phyloP scores from a whole-genome alignment of 768 basidiomycete genomes.

The Termitomyces bulborhizus region DNA sequence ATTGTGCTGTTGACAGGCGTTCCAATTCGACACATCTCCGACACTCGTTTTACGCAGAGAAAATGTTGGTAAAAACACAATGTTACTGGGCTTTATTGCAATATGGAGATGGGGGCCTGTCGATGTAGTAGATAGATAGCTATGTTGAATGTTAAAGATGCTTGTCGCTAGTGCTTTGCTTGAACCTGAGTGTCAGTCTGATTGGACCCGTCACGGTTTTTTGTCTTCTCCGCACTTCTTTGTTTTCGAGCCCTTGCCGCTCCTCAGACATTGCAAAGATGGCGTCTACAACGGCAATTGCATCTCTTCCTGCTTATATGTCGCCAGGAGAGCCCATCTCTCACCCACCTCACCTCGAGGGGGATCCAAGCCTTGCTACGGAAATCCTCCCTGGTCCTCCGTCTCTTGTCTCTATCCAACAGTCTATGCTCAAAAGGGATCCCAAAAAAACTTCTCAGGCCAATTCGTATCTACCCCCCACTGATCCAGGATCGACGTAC shows the following conservation, averaged over 20 bases:
- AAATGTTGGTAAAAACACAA: neutral
- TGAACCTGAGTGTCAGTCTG: slow-evolving; percentile 13
- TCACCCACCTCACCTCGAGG: slow-evolving; percentile 78
- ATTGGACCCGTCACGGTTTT: slow-evolving; percentile 11
- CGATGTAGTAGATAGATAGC: slow-evolving; percentile 1
- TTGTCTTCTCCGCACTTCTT: slow-evolving; percentile 14
- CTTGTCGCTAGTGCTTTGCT: slow-evolving; percentile 4
- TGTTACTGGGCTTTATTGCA: neutral
- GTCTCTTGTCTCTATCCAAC: slow-evolving; percentile 63
- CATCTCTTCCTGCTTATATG: slow-evolving; percentile 58
- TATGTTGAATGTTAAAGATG: neutral
- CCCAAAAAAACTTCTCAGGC: slow-evolving; percentile 65
- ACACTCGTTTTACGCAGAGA: neutral
- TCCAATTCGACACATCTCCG: too few species aligned
- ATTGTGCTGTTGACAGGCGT: neutral
- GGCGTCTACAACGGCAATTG: slow-evolving; percentile 66
- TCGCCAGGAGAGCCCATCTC: slow-evolving; percentile 65
- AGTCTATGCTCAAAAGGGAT: slow-evolving; percentile 70
- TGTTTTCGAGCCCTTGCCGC: slow-evolving; percentile 10
- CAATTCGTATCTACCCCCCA: slow-evolving; percentile 75
- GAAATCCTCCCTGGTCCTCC: slow-evolving; percentile 90
- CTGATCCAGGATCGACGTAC: slow-evolving; percentile 87
- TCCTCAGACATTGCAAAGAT: slow-evolving; percentile 33
- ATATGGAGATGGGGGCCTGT: neutral
- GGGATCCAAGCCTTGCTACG: slow-evolving; percentile 77